Evolutionary conservation across 768 basidiomycete genomes (phyloP).

Genomic region (Guyanaporus albipodus): DNA sequence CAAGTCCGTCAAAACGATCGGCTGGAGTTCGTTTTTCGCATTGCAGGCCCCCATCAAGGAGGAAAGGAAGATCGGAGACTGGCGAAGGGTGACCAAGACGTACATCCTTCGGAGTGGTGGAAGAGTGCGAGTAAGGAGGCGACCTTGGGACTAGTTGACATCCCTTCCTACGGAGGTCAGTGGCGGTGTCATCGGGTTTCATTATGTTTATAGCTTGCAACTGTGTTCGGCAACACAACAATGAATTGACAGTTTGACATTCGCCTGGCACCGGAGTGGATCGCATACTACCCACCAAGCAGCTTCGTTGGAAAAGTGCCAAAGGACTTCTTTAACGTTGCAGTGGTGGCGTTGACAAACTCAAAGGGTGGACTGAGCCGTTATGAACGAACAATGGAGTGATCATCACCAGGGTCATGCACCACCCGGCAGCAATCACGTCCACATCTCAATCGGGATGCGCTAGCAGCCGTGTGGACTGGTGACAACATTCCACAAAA

Average conservation of each 20-base stretch:
- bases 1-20: slow-evolving; percentile 40
- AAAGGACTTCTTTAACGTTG: background rate
- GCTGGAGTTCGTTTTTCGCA: slow-evolving; percentile 52
- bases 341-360: background rate
- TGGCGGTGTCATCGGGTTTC: background rate
- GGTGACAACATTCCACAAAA: slow-evolving; percentile 15
- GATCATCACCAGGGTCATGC: slow-evolving; percentile 2
- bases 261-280: no score
- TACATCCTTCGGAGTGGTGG: slow-evolving; percentile 40
- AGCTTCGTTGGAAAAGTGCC: background rate
- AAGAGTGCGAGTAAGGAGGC: slow-evolving; percentile 41
- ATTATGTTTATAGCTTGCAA: background rate
- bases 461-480: slow-evolving; percentile 1
- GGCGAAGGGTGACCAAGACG: slow-evolving; percentile 34
- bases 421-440: slow-evolving; percentile 21
- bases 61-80: slow-evolving; percentile 17
- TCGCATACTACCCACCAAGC: no score
- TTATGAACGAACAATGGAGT: slow-evolving; percentile 15
- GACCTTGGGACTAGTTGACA: slow-evolving; percentile 32
- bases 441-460: slow-evolving; percentile 8
- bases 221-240: background rate
- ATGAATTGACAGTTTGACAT: background rate
- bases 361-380: slow-evolving; percentile 1
- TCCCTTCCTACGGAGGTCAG: background rate
- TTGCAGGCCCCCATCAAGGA: slow-evolving; percentile 13